Conservation (phyloP, 148 eudicot genomes). For the Diospyros kaki region DNA sequence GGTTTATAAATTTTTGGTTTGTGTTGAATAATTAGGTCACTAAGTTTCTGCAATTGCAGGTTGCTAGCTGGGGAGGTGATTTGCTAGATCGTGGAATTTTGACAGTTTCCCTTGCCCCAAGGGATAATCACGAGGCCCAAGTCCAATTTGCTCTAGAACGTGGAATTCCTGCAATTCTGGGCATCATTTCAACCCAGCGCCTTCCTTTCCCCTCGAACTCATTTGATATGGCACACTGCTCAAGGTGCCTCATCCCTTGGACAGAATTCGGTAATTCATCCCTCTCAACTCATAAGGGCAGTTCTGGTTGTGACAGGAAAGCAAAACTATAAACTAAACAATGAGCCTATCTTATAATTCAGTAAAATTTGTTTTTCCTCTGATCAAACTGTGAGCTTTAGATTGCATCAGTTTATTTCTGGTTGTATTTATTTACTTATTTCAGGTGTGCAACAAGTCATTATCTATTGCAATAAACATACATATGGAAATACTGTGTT, state of each 20-base stretch:
- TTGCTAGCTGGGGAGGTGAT: conserved; percentile 51
- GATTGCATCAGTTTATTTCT: too few species aligned
- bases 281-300: neutral
- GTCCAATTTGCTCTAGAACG: conserved; percentile 47
- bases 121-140: conserved; percentile 46
- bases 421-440: too few species aligned
- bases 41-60: conserved; percentile 16
- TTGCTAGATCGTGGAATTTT: conserved; percentile 36
- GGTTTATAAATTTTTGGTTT: neutral
- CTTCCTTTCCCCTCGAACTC: conserved; percentile 45
- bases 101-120: conserved; percentile 42
- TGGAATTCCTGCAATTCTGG: conserved; percentile 46
- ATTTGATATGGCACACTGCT: conserved; percentile 50
- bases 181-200: conserved; percentile 38
- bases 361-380: too few species aligned
- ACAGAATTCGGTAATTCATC: conserved; percentile 33
- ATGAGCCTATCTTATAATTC: too few species aligned
- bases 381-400: too few species aligned
- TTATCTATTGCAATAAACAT: too few species aligned
- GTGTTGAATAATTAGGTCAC: neutral
- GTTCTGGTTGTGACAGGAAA: neutral
- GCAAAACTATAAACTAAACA: too few species aligned
- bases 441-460: too few species aligned
- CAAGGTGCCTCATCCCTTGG: conserved; percentile 50
- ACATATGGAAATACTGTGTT: too few species aligned